These are phyloP conservation scores for Hemisphaericaspora xylanilytica DNA, from an alignment of 1,139 yeast species.

Conservation along the genomic window DNA sequence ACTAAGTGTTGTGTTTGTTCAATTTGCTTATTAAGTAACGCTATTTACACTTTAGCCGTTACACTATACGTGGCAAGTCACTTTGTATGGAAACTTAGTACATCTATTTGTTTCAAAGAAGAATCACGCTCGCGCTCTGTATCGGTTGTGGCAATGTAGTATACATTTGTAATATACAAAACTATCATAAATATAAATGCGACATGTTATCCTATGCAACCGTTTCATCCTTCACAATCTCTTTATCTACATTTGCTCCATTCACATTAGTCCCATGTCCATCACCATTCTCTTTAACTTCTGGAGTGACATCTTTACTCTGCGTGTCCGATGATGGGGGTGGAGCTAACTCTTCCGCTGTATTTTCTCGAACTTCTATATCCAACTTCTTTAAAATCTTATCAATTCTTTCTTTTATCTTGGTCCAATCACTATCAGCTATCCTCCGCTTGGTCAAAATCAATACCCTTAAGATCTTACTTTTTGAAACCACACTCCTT, in stretches of 20 bases:
- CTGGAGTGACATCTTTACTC: constrained; percentile 9
- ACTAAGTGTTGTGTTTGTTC: no score
- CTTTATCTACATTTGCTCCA: neutral
- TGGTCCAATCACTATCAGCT: constrained; percentile 18
- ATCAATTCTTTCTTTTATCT: constrained; percentile 22
- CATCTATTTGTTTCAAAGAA: no score
- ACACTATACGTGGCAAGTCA: no score
- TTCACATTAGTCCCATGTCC: constrained; percentile 1
- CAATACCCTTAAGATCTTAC: constrained; percentile 32
- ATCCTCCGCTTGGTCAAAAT: constrained; percentile 31
- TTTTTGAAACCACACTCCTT: constrained; percentile 27
- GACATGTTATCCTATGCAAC: no score
- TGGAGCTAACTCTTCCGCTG: constrained; percentile 14
- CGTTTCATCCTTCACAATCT: neutral
- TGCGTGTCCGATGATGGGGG: no score
- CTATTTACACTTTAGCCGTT: no score
- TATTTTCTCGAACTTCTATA: constrained; percentile 17
- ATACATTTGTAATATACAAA: no score
- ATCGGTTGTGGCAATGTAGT: no score
- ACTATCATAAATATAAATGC: no score
- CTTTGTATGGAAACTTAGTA: no score
- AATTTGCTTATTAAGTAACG: no score
- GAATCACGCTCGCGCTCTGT: no score
- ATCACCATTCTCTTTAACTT: constrained; percentile 4
- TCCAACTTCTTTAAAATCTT: constrained; percentile 23